Conservation (phyloP, 2,329 filamentous ascomycete species). For the Byssothecium circinans region DNA sequence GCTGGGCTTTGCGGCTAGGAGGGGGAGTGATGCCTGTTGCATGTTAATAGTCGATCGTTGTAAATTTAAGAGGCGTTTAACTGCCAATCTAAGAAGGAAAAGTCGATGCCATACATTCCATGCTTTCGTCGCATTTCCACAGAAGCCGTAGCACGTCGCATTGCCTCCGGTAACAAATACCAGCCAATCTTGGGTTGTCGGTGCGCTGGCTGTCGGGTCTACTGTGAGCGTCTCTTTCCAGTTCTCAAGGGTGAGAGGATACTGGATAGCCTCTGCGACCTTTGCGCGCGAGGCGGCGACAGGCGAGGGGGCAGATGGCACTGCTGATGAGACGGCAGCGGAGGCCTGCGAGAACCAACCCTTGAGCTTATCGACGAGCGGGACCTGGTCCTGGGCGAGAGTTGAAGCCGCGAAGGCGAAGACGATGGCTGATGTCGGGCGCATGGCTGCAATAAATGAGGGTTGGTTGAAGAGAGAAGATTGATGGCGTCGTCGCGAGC, state of each 20-base stretch:
- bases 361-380: slow-evolving; percentile 63
- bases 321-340: slow-evolving; percentile 56
- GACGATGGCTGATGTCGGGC: slow-evolving; percentile 44
- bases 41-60: slow-evolving; percentile 41
- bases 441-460: slow-evolving; percentile 4
- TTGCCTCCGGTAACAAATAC: slow-evolving; percentile 74
- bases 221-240: slow-evolving; percentile 70
- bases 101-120: slow-evolving; percentile 48
- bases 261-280: slow-evolving; percentile 55
- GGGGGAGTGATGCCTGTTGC: slow-evolving; percentile 61
- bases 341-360: slow-evolving; percentile 59
- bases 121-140: slow-evolving; percentile 64
- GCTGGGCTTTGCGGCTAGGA: slow-evolving; percentile 63
- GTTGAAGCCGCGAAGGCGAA: slow-evolving; percentile 56
- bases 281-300: slow-evolving; percentile 55
- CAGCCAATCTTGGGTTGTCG: slow-evolving; percentile 73
- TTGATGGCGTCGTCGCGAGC: slow-evolving; percentile 1
- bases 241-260: slow-evolving; percentile 66
- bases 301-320: slow-evolving; percentile 45
- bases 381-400: slow-evolving; percentile 60
- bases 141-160: slow-evolving; percentile 76
- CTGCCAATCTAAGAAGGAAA: background rate
- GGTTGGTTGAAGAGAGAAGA: slow-evolving; percentile 3
- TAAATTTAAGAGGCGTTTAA: background rate
- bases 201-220: slow-evolving; percentile 56